Base-by-base conservation (phyloP, 352 stramenopile genomes). In the Thalassiosira oceanica region DNA sequence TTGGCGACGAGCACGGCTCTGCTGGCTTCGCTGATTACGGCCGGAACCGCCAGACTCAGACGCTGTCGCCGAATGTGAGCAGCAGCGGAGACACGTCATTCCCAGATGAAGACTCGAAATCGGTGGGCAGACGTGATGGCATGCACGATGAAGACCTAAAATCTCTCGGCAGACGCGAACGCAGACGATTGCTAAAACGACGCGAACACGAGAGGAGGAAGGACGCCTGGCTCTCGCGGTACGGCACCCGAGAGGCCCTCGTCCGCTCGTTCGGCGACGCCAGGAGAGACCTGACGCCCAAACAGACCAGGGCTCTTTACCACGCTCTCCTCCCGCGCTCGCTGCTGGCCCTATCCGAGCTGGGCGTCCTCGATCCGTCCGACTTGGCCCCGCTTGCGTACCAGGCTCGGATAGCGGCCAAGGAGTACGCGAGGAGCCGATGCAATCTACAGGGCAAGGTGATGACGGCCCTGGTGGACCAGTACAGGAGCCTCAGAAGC, bases 361-460 rank as follows among this genome's bases (percentile, higher is more conserved):
- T 53, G 45, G 57, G 44, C 18, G 43, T 63, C 31, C 15, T 86
- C 20, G 55, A 52, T 16, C 53, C 86, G 18, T 67, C 88, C 55
- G 66, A 91, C 42, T 57, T 71, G 33, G 82, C 82, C 8, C 51
- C 72, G n/a, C 24, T 89, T 11, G 78, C 82, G 10, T 87, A 78
- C 23, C 73, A 78, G 48, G 72, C 81, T 21, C 33, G 82, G 21
- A 79, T 87, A 27, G 82, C 82, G 26, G 80, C 84, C 5, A 81
- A 84, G n/a, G 43, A 87, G 2, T 89, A 89, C 56, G 73, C 82
- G 23, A 65, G 82, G 24, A 71, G 88, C 23, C 18, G 82, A 48
- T 90, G 82, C n/a, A n/a, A n/a, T n/a, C n/a, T n/a, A n/a, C n/a
- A n/a, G n/a, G n/a, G n/a, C n/a, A n/a, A n/a, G n/a, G 28, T 89